Evolutionary conservation across 108 stramenopile species (phyloP).

Genomic region (Phaeodactylum tricornutum): DNA sequence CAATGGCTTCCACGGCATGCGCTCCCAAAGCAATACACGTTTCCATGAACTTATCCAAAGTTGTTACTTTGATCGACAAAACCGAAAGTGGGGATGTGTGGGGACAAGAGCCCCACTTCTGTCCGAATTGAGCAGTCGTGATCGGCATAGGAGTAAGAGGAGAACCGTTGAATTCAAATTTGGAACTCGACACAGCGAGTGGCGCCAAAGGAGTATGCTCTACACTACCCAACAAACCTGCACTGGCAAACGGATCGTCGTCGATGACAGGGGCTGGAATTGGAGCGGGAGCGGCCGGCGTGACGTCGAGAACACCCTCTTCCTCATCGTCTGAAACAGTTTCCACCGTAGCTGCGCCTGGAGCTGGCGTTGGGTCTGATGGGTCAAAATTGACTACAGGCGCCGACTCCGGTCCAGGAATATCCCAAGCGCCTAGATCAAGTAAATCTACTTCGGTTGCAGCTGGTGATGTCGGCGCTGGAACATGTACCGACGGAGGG

Average conservation of each 20-base stretch:
- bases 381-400: conserved; percentile 25
- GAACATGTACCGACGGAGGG: conserved; percentile 14
- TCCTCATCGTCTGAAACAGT: conserved; percentile 39
- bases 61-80: conserved; percentile 22
- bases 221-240: conserved; percentile 48
- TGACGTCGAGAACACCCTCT: not conserved
- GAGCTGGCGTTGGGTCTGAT: conserved; percentile 19
- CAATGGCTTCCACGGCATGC: conserved; percentile 80
- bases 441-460: conserved; percentile 34
- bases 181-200: conserved; percentile 17
- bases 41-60: conserved; percentile 49
- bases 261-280: conserved; percentile 14
- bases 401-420: conserved; percentile 20
- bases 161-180: conserved; percentile 68
- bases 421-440: conserved; percentile 25
- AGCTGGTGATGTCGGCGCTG: no score
- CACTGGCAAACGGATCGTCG: conserved; percentile 68
- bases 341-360: conserved; percentile 26
- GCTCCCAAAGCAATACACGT: conserved; percentile 35
- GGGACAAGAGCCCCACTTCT: conserved; percentile 73
- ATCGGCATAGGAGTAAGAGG: conserved; percentile 70
- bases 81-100: conserved; percentile 45
- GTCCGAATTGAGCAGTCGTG: conserved; percentile 85
- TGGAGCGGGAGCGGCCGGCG: conserved; percentile 26
- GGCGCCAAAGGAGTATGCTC: conserved; percentile 41